Base-by-base conservation (phyloP, 2,329 filamentous ascomycete genomes). In the Hysterium pulicare region DNA sequence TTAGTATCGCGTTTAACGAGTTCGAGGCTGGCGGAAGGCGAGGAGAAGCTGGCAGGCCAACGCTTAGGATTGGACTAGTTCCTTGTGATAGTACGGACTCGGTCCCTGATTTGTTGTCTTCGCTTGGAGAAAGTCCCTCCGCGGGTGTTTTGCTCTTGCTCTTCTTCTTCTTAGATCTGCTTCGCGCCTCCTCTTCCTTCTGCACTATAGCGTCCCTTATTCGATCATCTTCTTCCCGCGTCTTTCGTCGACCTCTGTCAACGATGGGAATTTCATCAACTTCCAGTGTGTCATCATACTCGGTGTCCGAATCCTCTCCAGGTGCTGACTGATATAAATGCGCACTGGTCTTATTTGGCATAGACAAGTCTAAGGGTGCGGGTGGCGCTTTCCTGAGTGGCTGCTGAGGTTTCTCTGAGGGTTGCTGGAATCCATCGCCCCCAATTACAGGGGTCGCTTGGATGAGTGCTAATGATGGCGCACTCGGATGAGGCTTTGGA, bases 151-250 rank as follows among this genome's bases (percentile, higher is more conserved):
- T 75, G 68, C 46, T 77, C 53, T 74, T 74, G 46, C 71, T 72
- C 49, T 72, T 75, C 63, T 76, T 83, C 73, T 86, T 88, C 62
- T 86, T 87, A 0, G 87, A 90, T 22, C 80, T 70, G 64, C 86
- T 90, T 45, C 84, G 78, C 21, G 78, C 75, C 57, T 88, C 84
- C 10, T 84, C 79, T 55, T 90, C 83, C 57, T 82, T 77, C 35
- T 78, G 62, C 1, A 78, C 81, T n/a, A 83, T 65, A 11, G 81
- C 73, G 59, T 91, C 87, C 36, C 90, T 81, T 41, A 88, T 79
- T 41, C 77, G 77, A 53, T 96, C 89, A 57, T 96, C 90, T 48
- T 95, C 88, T 62, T 91, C 89, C 40, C 90, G 79, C 2, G 90
- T 95, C 65, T 86, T 88, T 54, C 88, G 78, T 45, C 90, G 80